Evolutionary conservation across 345 rosid species (phyloP), one percentile per base, ranked within the genome.

Genomic region (Boechera stricta): DNA sequence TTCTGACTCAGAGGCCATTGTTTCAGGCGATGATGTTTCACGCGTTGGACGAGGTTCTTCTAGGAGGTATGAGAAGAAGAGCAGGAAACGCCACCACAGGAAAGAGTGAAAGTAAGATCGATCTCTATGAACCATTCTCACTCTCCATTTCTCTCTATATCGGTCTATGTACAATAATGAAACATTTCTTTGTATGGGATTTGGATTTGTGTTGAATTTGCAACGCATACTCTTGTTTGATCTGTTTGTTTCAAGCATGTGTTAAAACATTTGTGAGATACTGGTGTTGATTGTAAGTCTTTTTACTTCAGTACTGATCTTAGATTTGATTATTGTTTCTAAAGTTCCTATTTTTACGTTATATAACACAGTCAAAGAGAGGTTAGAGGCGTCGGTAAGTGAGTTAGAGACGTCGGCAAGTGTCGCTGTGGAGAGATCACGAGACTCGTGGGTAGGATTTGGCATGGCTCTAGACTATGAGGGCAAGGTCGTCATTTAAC

Each of bases 41-140:
- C 86, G 97, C 12, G 72, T 76, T 78, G 98, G 94, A 72, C 78
- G 96, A 71, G 84, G 81, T 7, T 77, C 87, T 42, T 85, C 81
- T 56, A 84, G 88, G 44, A 75, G 90, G 44, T 84, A 66, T 66
- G 86, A 84, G 86, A 87, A 84, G 77, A 87, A 88, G 78, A 85
- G 86, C 72, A 90, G 84, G 72, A 91, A 74, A 65, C 86, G 71
- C 16, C 88, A 52, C 56, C 66, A 78, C 74, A 64, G 74, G 58
- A 84, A 82, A 64, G 69, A 66, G 38, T 72, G 42, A 77, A 28
- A 77, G 69, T 41, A 7, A 45, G 31, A 36, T 9, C 24, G 3
- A 63, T 32, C 44, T 18, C 0, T 21, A 26, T 54, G n/a, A 2
- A 31, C 44, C 31, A 3, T 62, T 53, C 53, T 64, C 33, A 12